Evolutionary conservation across 208 protist genomes (phyloP).

Genomic region (Blechomonas ayalai): DNA sequence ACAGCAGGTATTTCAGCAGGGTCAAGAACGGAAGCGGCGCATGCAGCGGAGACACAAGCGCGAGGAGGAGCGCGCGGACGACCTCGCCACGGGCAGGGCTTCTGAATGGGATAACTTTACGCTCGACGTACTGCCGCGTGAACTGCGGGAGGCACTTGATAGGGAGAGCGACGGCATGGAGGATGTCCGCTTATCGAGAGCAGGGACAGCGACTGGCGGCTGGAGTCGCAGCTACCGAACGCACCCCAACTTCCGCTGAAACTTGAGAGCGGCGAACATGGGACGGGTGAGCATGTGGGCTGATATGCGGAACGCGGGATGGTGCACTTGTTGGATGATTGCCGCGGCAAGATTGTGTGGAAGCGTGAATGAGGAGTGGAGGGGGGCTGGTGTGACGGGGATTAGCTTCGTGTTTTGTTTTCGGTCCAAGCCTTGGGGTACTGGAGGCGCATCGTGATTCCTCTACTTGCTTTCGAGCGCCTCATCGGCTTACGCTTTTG

Average conservation of each 20-base stretch:
- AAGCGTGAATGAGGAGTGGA: too few relatives aligned
- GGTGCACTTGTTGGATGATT: too few relatives aligned
- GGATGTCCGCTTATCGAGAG: conserved; percentile 69
- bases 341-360: too few relatives aligned
- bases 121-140: conserved; percentile 78
- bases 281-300: too few relatives aligned
- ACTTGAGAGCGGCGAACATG: too few relatives aligned
- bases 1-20: conserved; percentile 68
- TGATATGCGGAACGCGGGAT: too few relatives aligned
- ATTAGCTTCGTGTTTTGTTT: too few relatives aligned
- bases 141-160: conserved; percentile 78
- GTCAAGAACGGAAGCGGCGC: conserved; percentile 78
- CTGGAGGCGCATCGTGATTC: too few relatives aligned
- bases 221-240: conserved; percentile 67
- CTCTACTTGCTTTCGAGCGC: too few relatives aligned
- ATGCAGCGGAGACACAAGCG: conserved; percentile 59
- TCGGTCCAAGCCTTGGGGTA: too few relatives aligned
- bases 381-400: too few relatives aligned
- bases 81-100: conserved; percentile 36
- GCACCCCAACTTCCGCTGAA: conserved; percentile 64
- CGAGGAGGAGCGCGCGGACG: conserved; percentile 24
- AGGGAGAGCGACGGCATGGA: conserved; percentile 86
- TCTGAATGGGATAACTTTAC: conserved; percentile 80
- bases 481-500: too few relatives aligned
- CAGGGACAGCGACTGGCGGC: conserved; percentile 64